phyloP scores from a whole-genome alignment of 306 rosid genomes.

The Malus asiatica region DNA sequence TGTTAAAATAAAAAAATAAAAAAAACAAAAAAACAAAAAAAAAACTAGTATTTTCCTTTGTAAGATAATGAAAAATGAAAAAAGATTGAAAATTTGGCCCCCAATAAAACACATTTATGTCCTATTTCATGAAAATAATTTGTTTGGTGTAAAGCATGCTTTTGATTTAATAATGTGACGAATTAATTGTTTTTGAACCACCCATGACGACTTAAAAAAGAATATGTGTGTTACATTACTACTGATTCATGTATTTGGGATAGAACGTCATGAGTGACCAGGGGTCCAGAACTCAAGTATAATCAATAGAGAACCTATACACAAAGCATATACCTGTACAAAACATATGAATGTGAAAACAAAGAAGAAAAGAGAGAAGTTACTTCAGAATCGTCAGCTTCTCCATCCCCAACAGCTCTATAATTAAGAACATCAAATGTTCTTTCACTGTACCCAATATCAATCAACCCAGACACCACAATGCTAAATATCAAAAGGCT shows the following conservation, averaged over 20 bases:
- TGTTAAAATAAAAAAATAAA: no score
- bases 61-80: not conserved
- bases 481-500: not conserved
- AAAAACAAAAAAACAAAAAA: no score
- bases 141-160: no score
- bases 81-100: not conserved
- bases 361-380: not conserved
- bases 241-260: no score
- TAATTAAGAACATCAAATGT: not conserved
- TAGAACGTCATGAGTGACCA: no score
- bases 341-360: not conserved
- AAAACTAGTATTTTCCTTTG: no score
- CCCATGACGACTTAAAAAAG: not conserved
- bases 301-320: not conserved
- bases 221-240: no score
- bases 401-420: conserved; percentile 1
- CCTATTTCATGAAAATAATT: no score
- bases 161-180: no score
- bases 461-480: not conserved
- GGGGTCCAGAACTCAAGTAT: no score
- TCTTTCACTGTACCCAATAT: not conserved
- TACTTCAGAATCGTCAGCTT: not conserved
- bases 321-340: not conserved
- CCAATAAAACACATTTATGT: no score
- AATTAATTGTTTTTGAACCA: no score